Conservation (phyloP, 176 grass and related monocot species). For the Poa annua region DNA sequence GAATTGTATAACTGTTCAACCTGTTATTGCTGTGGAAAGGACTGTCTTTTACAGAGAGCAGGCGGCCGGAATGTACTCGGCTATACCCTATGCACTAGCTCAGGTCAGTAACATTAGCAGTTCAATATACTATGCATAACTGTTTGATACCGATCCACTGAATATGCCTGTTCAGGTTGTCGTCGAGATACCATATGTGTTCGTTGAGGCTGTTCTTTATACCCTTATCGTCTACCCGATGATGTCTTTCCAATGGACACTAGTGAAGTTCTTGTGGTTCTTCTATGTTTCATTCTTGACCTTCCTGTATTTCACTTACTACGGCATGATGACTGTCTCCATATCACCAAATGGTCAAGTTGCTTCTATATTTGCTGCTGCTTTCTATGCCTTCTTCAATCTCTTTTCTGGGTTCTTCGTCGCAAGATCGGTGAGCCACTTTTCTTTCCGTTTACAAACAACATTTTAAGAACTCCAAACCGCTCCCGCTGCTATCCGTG, state of each 20-base stretch:
- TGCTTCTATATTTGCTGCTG: slow-evolving; percentile 62
- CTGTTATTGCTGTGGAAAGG: slow-evolving; percentile 68
- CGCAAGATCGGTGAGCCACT: slow-evolving; percentile 56
- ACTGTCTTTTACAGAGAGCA: slow-evolving; percentile 74
- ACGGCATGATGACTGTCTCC: slow-evolving; percentile 74
- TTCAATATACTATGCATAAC: slow-evolving; percentile 14
- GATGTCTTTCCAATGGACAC: slow-evolving; percentile 72
- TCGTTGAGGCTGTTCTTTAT: slow-evolving; percentile 56
- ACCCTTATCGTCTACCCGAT: slow-evolving; percentile 59
- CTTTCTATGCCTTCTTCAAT: slow-evolving; percentile 68
- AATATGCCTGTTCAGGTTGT: slow-evolving; percentile 55
- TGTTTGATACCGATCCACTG: slow-evolving; percentile 13
- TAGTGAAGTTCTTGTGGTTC: slow-evolving; percentile 81
- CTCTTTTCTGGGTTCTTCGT: slow-evolving; percentile 82
- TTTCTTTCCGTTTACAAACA: neutral
- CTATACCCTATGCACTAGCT: slow-evolving; percentile 74
- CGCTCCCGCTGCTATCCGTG: neutral
- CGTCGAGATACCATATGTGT: slow-evolving; percentile 79
- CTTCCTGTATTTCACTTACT: slow-evolving; percentile 80
- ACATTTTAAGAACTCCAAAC: slow-evolving; percentile 9
- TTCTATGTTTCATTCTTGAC: slow-evolving; percentile 67
- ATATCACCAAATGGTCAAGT: slow-evolving; percentile 63
- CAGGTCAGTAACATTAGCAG: slow-evolving; percentile 56
- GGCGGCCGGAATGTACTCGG: slow-evolving; percentile 81
- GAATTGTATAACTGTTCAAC: slow-evolving; percentile 67